Evolutionary conservation across 495 filamentous ascomycete genomes (phyloP).

Genomic region (Podospora comata): DNA sequence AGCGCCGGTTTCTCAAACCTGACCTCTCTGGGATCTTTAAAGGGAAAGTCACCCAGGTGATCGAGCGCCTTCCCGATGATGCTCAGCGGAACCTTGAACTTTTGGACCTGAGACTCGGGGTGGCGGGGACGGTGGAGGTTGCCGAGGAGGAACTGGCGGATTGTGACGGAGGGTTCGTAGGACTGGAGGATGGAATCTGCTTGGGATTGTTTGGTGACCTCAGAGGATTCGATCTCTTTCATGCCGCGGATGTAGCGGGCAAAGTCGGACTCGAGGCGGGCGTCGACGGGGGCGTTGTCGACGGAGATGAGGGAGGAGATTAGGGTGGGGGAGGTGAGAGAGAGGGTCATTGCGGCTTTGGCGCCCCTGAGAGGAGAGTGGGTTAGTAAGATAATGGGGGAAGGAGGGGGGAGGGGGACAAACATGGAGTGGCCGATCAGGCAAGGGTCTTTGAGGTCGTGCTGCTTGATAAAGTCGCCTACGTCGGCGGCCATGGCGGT

Average conservation of each 20-base stretch:
- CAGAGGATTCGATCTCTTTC: conserved; percentile 68
- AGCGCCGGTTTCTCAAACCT: conserved; percentile 75
- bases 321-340: conserved; percentile 62
- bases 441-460: conserved; percentile 64
- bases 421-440: conserved; percentile 96
- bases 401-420: conserved; percentile 22
- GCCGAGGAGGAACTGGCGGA: conserved; percentile 92
- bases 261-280: conserved; percentile 68
- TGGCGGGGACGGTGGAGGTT: conserved; percentile 61
- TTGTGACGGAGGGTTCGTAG: conserved; percentile 73
- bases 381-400: neutral
- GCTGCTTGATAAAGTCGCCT: conserved; percentile 70
- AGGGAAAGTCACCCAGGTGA: conserved; percentile 84
- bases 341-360: conserved; percentile 88
- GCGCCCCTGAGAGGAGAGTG: conserved; percentile 62
- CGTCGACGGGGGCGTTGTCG: conserved; percentile 90
- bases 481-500: conserved; percentile 82
- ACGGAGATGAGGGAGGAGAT: conserved; percentile 73
- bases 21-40: conserved; percentile 56
- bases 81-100: conserved; percentile 48
- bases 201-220: conserved; percentile 64
- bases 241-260: conserved; percentile 80
- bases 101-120: conserved; percentile 21
- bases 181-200: conserved; percentile 74
- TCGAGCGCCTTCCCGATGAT: conserved; percentile 37